A percentile compares a stretch with the other conserved stretches of the same genome.
Conservation (phyloP, 192 early-diverging fungal genomes). For the Backusella liffmaniae region DNA sequence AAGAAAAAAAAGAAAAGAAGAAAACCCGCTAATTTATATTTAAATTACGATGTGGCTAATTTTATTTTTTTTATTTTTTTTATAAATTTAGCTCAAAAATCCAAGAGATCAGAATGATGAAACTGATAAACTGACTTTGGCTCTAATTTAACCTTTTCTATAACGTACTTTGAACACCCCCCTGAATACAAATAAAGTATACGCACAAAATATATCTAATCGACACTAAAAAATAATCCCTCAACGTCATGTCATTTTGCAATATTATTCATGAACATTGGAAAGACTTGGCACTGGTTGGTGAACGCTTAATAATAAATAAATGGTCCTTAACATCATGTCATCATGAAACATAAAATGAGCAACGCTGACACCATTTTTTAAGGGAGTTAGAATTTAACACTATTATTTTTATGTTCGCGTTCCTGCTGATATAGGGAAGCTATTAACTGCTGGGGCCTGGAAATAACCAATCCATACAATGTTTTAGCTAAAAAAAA, state of each 20-base stretch:
- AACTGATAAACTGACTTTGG: neutral
- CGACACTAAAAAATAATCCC: neutral
- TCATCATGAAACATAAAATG: neutral
- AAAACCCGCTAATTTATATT: neutral
- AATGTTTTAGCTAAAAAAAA: neutral
- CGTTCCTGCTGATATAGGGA: neutral
- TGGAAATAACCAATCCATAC: neutral
- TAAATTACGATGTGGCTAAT: neutral
- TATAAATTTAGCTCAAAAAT: neutral
- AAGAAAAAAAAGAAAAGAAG: neutral
- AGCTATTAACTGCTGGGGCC: neutral
- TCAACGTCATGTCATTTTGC: neutral
- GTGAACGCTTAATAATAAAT: neutral
- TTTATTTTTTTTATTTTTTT: neutral
- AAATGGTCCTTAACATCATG: neutral
- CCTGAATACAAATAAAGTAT: neutral
- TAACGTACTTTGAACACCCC: neutral
- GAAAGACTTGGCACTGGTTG: neutral
- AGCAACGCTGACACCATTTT: neutral
- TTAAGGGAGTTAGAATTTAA: neutral
- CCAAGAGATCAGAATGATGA: conserved; percentile 7
- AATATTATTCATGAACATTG: neutral
- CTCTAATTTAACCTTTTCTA: neutral
- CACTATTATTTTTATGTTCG: neutral
- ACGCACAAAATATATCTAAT: neutral